Evolutionary conservation across 257 asterid species (phyloP), one percentile per base, ranked within the genome.

Genomic region (Prunella vulgaris): DNA sequence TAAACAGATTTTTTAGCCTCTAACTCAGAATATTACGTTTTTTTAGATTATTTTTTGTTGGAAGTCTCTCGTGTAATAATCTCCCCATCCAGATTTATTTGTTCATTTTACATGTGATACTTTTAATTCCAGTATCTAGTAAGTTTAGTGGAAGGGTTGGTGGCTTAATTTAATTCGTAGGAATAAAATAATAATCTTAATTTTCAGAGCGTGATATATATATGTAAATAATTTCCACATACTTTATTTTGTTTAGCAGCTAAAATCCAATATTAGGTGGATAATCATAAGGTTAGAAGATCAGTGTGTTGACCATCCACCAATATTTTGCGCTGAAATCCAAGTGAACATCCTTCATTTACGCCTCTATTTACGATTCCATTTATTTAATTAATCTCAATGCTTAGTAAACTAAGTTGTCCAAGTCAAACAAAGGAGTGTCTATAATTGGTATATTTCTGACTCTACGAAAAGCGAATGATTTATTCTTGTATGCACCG

Each of bases 281-380:
- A 27, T 6, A 49, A 60, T 46, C 20, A 15, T 58, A 38, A 69
- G 32, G 51, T 24, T 66, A 32, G 54, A 54, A 66, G 46, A 37
- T 57, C 25, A 35, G 20, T 20, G 9, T 61, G 61, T 75, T 68
- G 75, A 68, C 75, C 9, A 51, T 7, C 54, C 53, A 27, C 70
- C 74, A 25, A 17, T 27, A 21, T 15, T 30, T n/a, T 13, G 20
- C 53, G 79, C 66, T 75, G 66, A 68, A 75, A 75, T 27, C 60
- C 64, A 60, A 59, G 70, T 53, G 1, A 7, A 15, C 2, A 15
- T 22, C 40, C 76, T 56, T 63, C 37, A 73, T 73, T 74, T 58
- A 48, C 82, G 79, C 76, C 79, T 44, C 3, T 18, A 13, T 61
- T 61, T 72, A 12, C 60, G 75, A 37, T 24, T 44, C 6, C 40